Evolutionary conservation across 2,329 filamentous ascomycete genomes (phyloP), one percentile per base, ranked within the genome.

Genomic region (Ilyonectria destructans): DNA sequence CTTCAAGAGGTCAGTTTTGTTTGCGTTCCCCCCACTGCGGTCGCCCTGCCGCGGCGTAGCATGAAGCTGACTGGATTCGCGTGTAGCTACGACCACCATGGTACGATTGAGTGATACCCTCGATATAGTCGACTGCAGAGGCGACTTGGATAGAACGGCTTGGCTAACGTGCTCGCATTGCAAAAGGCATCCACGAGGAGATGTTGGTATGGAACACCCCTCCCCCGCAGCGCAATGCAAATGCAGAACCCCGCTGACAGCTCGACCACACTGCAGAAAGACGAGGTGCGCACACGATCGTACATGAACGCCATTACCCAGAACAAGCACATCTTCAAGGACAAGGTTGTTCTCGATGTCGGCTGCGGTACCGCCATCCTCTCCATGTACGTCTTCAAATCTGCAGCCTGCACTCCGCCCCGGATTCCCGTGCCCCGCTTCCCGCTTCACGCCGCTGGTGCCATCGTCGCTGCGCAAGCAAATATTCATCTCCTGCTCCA

Each of bases 221-320:
- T 63, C 59, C 70, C 65, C 69, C 68, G 60, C 63, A 60, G 68
- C 60, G 62, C 62, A 59, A 56, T 49, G 49, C 61, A 69, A 46
- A 68, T 61, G 65, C 60, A 59, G 58, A 49, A 10, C 69, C 56
- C 63, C 49, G 69, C 74, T 79, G 68, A 77, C 71, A 55, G 31
- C 9, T 57, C 23, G 52, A 54, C 40, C 51, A 55, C 68, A 72
- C 63, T 70, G 55, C 79, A 97, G 94, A 98, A 98, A 92, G 96
- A 99, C 85, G 96, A 99, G 84, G 95, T 99, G 69, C 94, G 96
- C 75, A 99, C 96, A 65, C 90, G 91, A 82, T 97, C 95, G 69
- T 99, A 99, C 88, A 96, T 97, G 87, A 96, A 98, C 82, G 91
- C 96, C 58, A 98, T 99, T 81, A 91, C 97, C 81, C 95, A 98